Evolutionary conservation across 2,329 filamentous ascomycete species (phyloP), one percentile per base, ranked within the genome.

Genomic region (Sporothrix brasiliensis): DNA sequence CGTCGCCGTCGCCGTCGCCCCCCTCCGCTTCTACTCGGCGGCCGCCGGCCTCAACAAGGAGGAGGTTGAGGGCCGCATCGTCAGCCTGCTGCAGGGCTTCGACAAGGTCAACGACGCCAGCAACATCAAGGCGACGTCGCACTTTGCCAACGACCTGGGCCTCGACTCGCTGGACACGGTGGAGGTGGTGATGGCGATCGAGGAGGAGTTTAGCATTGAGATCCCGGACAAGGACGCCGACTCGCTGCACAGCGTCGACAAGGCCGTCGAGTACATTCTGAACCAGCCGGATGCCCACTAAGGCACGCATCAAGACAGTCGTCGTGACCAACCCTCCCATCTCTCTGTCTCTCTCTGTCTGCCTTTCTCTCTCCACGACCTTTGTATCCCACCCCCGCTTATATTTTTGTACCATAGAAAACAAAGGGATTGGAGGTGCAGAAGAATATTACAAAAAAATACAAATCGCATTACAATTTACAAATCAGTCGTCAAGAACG

Each of bases 131-230:
- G 83, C 88, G 74, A 86, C 85, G 69, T 91, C 94, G 72, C 94
- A 98, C 88, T 99, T 99, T 84, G 88, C 93, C 80, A 98, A 97
- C 82, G 94, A 99, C 83, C 91, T 99, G 74, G 95, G 94, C 75
- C 86, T 99, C 78, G 95, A 99, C 86, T 96, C 92, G 84, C 88
- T 99, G 82, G 95, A 99, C 82, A 97, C 95, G 74, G 95, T 99
- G 74, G 95, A 99, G 87, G 95, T 99, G 76, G 95, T 99, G 77
- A 99, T 99, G 95, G 95, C 95, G 75, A 98, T 99, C 83, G 95
- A 99, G 88, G 95, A 99, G 84, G 85, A 89, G 78, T 89, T 89
- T 79, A 88, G 93, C 91, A 95, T 97, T 81, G 94, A 97, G 88
- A 97, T 97, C 78, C 94, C 94, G 76, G 94, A 97, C 85, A 97